Conservation (phyloP, 2,329 filamentous ascomycete genomes). For the Hypomyces rosellus region DNA sequence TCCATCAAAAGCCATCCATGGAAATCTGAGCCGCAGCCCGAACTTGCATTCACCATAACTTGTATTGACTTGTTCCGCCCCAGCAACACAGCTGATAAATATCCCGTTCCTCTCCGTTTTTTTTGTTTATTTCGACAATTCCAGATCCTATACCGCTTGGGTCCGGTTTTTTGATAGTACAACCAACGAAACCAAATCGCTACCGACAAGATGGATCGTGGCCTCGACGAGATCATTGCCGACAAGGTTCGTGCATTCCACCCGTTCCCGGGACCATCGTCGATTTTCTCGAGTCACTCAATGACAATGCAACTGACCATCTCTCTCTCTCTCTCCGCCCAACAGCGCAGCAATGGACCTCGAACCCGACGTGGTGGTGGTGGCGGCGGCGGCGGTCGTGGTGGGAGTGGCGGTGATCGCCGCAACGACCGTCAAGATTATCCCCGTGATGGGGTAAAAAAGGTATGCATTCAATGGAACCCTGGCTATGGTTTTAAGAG, state of each 20-base stretch:
- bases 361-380: conserved; percentile 30
- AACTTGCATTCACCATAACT: no score
- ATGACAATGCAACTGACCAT: conserved; percentile 9
- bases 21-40: no score
- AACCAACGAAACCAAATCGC: conserved; percentile 21
- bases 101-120: neutral
- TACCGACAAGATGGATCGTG: conserved; percentile 44
- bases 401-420: conserved; percentile 60
- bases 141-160: no score
- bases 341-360: conserved; percentile 30
- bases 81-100: neutral
- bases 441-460: conserved; percentile 83
- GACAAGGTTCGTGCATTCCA: conserved; percentile 33
- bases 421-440: conserved; percentile 38
- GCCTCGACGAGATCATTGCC: conserved; percentile 51
- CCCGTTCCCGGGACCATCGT: neutral
- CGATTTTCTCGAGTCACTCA: neutral
- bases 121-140: no score
- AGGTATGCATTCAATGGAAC: conserved; percentile 50
- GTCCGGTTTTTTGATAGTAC: no score
- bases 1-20: no score
- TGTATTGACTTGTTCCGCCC: no score
- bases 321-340: conserved; percentile 1
- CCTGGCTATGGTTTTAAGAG: neutral
- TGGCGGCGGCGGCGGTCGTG: conserved; percentile 41